These are phyloP conservation scores for Tulasnella sp. DNA, from an alignment of 768 basidiomycete genomes.

Conservation along the genomic window DNA sequence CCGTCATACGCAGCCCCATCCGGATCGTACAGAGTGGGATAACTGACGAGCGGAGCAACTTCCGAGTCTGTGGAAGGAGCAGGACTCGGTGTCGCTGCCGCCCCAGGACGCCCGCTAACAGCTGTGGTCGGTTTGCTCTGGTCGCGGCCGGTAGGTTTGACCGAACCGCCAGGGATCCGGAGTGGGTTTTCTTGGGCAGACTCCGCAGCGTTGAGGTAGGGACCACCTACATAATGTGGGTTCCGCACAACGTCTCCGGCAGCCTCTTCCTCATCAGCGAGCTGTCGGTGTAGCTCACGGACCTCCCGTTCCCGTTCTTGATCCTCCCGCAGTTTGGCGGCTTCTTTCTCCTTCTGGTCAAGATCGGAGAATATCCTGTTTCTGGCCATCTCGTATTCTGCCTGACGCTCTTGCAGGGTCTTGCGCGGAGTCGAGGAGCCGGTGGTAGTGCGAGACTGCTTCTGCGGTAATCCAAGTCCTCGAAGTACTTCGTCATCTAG, in stretches of 20 bases:
- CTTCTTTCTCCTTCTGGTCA: slow-evolving; percentile 47
- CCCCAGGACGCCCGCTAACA: slow-evolving; percentile 66
- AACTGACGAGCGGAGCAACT: slow-evolving; percentile 61
- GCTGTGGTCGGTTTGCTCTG: background rate
- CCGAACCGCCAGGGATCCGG: background rate
- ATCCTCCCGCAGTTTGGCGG: slow-evolving; percentile 18
- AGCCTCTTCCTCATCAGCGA: slow-evolving; percentile 23
- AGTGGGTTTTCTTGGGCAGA: no score
- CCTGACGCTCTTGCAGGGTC: slow-evolving; percentile 82
- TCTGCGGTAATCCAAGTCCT: slow-evolving; percentile 13
- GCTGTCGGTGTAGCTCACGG: slow-evolving; percentile 13
- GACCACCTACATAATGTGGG: slow-evolving; percentile 34
- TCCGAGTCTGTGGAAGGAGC: slow-evolving; percentile 56
- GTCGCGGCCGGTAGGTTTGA: background rate
- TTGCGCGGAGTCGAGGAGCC: slow-evolving; percentile 39
- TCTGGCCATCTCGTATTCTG: slow-evolving; percentile 83
- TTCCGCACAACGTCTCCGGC: background rate
- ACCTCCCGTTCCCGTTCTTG: slow-evolving; percentile 23
- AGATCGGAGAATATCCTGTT: slow-evolving; percentile 69
- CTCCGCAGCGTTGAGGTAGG: background rate
- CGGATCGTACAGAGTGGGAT: slow-evolving; percentile 64
- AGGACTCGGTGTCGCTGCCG: slow-evolving; percentile 66
- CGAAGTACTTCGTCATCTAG: slow-evolving; percentile 33
- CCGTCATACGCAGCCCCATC: slow-evolving; percentile 35
- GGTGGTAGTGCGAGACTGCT: slow-evolving; percentile 12